A percentile compares a stretch with the other conserved stretches of the same genome.
phyloP scores from a whole-genome alignment of 202 grass and related monocot species.

The Carex sylvatica region DNA sequence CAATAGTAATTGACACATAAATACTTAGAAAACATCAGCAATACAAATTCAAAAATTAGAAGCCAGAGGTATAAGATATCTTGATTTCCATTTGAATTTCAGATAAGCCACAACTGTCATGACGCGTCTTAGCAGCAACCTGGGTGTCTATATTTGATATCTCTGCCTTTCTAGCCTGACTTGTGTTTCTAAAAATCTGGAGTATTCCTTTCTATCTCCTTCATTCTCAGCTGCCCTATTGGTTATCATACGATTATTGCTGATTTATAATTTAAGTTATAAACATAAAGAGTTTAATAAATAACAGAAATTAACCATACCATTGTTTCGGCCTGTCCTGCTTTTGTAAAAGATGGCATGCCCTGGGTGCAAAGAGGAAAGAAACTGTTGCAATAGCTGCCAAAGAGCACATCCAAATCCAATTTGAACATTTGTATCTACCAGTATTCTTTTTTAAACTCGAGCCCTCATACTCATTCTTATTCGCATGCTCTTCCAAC shows the following conservation, averaged over 20 bases:
- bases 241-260: neutral
- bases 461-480: neutral
- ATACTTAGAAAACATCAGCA: neutral
- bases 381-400: neutral
- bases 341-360: neutral
- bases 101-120: neutral
- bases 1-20: neutral
- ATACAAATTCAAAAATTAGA: neutral
- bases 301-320: neutral
- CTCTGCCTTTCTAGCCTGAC: neutral
- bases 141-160: neutral
- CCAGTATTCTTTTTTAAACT: neutral
- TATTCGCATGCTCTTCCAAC: neutral
- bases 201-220: neutral
- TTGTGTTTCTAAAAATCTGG: neutral
- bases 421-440: neutral
- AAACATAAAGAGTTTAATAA: neutral
- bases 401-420: conserved; percentile 7
- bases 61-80: neutral
- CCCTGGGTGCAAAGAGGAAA: neutral
- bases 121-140: neutral
- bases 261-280: neutral
- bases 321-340: neutral
- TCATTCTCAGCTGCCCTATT: neutral
- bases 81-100: neutral